Evolutionary conservation across 495 filamentous ascomycete species (phyloP), one percentile per base, ranked within the genome.

Genomic region (Trichoderma gamsii): DNA sequence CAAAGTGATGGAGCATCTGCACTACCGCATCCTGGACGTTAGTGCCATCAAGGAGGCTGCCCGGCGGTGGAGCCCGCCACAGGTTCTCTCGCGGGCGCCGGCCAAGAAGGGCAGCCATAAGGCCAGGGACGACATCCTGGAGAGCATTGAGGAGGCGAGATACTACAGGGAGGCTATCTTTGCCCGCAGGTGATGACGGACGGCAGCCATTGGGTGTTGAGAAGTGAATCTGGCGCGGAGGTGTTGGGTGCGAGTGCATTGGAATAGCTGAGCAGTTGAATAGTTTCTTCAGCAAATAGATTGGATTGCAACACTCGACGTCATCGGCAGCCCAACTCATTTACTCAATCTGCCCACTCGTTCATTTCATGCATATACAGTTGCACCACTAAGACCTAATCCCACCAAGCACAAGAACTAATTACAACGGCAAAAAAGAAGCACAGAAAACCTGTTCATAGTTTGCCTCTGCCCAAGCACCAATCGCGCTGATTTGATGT

Each of bases 1-100:
- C 23, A 77, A 80, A 65, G 86, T 97, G 4, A 73, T 91, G 64
- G 84, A 90, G 63, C 84, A 93, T 75, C 80, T 98, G 64, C 90
- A 94, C 79, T 91, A 98, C 79, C 87, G 95, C 13, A 90, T 98
- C 69, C 74, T 98, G 51, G 95, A 99, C 74, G 93, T 97, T 41
- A 97, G 93, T 76, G 84, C 86, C 21, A 79, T 98, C 66, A 97
- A 97, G 78, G 95, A 99, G 78, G 92, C 89, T 21, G 91, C 87
- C 9, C 84, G 87, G 63, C 83, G 93, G 66, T 99, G 95, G 95
- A 89, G 88, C 49, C 81, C 84, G 18, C 76, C 81, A 38, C 82
- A 86, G 43, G 72, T 92, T 38, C 69, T 92, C 65, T 68, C 72
- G 64, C 76, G 78, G 51, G 86, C 84, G 18, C 95, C 95, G 3